Evolutionary conservation across 1,284 basidiomycete genomes (phyloP).

Genomic region (Gymnopus androsaceus): DNA sequence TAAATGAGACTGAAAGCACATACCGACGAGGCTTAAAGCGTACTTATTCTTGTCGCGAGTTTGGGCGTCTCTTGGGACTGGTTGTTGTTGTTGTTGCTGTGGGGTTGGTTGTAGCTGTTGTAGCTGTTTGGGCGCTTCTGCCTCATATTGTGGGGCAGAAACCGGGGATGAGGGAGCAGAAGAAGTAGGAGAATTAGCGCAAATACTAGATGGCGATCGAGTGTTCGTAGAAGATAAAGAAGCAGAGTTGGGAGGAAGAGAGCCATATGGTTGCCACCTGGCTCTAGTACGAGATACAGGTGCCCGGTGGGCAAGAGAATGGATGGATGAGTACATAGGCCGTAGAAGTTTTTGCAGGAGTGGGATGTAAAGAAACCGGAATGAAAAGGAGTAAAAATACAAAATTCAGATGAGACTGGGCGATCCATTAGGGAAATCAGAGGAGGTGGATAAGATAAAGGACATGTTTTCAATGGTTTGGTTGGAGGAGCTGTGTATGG

Average conservation of each 20-base stretch:
- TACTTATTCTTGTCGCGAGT: conserved; percentile 59
- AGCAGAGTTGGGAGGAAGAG: conserved; percentile 36
- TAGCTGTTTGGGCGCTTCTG: conserved; percentile 23
- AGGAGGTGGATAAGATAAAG: conserved; percentile 19
- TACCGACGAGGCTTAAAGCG: conserved; percentile 67
- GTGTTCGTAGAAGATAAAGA: conserved; percentile 28
- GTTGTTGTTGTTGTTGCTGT: conserved; percentile 33
- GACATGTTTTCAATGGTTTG: not conserved
- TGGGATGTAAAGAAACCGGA: conserved; percentile 23
- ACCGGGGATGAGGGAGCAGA: conserved; percentile 51
- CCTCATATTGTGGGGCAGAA: conserved; percentile 31
- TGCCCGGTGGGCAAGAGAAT: conserved; percentile 68
- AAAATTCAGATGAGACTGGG: conserved; percentile 33
- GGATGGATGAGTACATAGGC: conserved; percentile 59
- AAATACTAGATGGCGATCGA: conserved; percentile 46
- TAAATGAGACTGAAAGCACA: conserved; percentile 31
- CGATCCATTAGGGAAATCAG: conserved; percentile 35
- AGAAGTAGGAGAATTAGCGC: conserved; percentile 63
- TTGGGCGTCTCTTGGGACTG: conserved; percentile 24
- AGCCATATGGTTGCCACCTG: conserved; percentile 75
- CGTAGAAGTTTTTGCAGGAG: conserved; percentile 25
- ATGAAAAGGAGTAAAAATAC: conserved; percentile 19
- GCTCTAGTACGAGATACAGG: conserved; percentile 63
- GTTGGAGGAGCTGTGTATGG: not conserved
- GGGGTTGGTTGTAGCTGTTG: conserved; percentile 9